Conservation (phyloP, 495 filamentous ascomycete genomes). For the Immersiella caudata region DNA sequence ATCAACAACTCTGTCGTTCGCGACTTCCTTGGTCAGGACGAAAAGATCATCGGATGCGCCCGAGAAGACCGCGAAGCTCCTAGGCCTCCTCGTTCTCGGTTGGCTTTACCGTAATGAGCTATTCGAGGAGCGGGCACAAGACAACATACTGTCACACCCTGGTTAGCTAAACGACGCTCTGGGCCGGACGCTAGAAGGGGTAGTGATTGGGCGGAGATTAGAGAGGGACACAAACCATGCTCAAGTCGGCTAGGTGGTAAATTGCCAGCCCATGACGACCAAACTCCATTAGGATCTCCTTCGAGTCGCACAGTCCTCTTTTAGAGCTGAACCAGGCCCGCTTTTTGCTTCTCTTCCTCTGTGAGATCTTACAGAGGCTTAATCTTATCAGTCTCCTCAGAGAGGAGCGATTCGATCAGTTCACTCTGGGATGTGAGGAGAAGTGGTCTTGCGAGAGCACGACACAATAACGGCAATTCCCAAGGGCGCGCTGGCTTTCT, state of each 20-base stretch:
- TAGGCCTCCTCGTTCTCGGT: background rate
- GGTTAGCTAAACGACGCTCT: background rate
- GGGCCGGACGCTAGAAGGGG: too few relatives aligned
- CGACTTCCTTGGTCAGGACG: background rate
- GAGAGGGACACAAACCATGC: background rate
- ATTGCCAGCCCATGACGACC: slow-evolving; percentile 14
- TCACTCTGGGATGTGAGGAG: background rate
- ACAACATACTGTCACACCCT: background rate
- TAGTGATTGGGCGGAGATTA: too few relatives aligned
- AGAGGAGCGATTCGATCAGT: slow-evolving; percentile 11
- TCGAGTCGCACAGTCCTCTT: background rate
- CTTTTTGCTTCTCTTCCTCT: background rate
- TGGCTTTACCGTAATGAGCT: background rate
- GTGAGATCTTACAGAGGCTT: background rate
- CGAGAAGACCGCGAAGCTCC: background rate
- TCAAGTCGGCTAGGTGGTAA: background rate
- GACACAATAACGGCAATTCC: background rate
- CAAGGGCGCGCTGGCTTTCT: background rate
- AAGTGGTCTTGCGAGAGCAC: background rate
- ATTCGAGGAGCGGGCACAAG: background rate
- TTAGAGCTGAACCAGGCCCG: background rate
- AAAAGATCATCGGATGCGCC: background rate
- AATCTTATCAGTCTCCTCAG: background rate
- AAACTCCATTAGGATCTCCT: slow-evolving; percentile 9
- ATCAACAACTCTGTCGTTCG: background rate